Evolutionary conservation across 1,284 basidiomycete genomes (phyloP).

Genomic region (Moesziomyces antarcticus): DNA sequence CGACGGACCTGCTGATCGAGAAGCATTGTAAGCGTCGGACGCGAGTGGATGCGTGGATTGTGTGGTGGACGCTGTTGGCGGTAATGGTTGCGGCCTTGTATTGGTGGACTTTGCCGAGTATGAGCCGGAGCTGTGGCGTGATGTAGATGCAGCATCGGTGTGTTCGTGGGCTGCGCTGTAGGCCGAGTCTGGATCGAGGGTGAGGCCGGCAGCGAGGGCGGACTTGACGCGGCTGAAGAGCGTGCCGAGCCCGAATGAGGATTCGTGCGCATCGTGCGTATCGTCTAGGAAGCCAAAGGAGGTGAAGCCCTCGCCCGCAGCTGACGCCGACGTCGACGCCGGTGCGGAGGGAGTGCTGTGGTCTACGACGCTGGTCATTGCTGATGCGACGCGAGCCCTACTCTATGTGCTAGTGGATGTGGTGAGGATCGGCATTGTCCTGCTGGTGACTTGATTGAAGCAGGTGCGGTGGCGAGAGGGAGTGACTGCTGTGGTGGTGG

Average conservation of each 20-base stretch:
- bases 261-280: slow-evolving; percentile 45
- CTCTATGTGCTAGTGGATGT: background rate
- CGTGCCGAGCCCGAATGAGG: slow-evolving; percentile 51
- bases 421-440: background rate
- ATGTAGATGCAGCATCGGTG: slow-evolving; percentile 9
- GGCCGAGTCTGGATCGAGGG: slow-evolving; percentile 4
- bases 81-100: too few relatives aligned
- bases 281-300: slow-evolving; percentile 63
- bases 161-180: background rate
- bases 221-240: slow-evolving; percentile 61
- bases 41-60: slow-evolving; percentile 1
- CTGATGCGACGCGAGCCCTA: background rate
- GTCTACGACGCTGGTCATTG: slow-evolving; percentile 9
- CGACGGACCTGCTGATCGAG: background rate
- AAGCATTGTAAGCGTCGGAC: slow-evolving; percentile 13
- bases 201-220: slow-evolving; percentile 40
- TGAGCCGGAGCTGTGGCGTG: slow-evolving; percentile 22
- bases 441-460: background rate
- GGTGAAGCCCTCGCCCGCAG: slow-evolving; percentile 25
- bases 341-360: slow-evolving; percentile 4
- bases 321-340: background rate
- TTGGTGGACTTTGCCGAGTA: slow-evolving; percentile 11
- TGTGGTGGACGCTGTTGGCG: slow-evolving; percentile 1
- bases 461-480: background rate
- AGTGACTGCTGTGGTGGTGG: background rate